Percentiles rank a stretch among this genome's conserved stretches.
These are phyloP conservation scores for Diaporthe citrichinensis DNA, from an alignment of 2,329 filamentous ascomycete species.

Conservation along the genomic window DNA sequence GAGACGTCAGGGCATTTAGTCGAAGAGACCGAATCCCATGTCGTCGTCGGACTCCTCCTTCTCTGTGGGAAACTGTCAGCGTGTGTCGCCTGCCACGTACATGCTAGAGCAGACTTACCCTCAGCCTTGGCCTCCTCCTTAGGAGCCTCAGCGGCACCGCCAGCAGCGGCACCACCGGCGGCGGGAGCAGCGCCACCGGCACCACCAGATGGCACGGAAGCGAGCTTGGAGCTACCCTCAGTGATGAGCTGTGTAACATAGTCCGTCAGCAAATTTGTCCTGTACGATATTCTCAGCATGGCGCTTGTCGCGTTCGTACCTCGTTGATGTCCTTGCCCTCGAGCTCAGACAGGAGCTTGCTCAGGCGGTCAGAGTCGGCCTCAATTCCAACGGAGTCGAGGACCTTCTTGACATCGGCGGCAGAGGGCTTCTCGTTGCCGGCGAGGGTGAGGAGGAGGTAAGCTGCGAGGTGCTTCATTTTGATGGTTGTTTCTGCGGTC, in stretches of 20 bases:
- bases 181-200: slow-evolving; percentile 75
- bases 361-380: slow-evolving; percentile 88
- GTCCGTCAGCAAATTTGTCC: slow-evolving; percentile 40
- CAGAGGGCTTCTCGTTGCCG: slow-evolving; percentile 91
- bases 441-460: slow-evolving; percentile 97
- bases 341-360: slow-evolving; percentile 90
- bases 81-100: slow-evolving; percentile 17
- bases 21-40: slow-evolving; percentile 84
- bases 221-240: slow-evolving; percentile 92
- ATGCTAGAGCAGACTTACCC: slow-evolving; percentile 70
- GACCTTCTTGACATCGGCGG: slow-evolving; percentile 87
- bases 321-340: slow-evolving; percentile 93
- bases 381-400: slow-evolving; percentile 96
- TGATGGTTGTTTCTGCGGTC: slow-evolving; percentile 61
- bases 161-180: slow-evolving; percentile 78
- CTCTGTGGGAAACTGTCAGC: slow-evolving; percentile 57
- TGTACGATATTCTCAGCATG: neutral
- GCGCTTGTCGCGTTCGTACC: slow-evolving; percentile 67
- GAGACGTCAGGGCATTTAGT: slow-evolving; percentile 65
- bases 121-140: slow-evolving; percentile 81
- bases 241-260: slow-evolving; percentile 80
- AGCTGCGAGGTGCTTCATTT: slow-evolving; percentile 99
- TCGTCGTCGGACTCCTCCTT: slow-evolving; percentile 82
- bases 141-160: slow-evolving; percentile 73
- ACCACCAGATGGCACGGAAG: slow-evolving; percentile 93